Base-by-base conservation (phyloP, 352 stramenopile species). In the Globisporangium sylvaticum region DNA sequence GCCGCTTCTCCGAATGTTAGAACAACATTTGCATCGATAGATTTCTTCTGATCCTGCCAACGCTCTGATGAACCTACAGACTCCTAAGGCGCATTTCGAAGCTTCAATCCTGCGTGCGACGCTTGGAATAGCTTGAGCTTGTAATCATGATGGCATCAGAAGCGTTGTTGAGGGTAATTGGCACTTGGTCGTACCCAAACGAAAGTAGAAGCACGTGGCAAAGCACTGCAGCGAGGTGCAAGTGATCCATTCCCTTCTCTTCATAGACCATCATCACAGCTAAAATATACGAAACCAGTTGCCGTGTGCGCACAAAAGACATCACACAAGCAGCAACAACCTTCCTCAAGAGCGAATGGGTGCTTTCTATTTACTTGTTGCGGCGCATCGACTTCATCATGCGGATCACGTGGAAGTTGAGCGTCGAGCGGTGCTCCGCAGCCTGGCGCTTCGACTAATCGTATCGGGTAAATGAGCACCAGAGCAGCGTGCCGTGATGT, bases 401-500 rank as follows among this genome's bases (percentile, higher is more conserved):
- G 73, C 87, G 88, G 48, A 94, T 91, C 24, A 96, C 88, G 74
- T 94, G 83, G 70, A 93, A 94, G 76, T 94, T 94, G 50, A 96
- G 81, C 64, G 88, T 92, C 55, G 88, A 92, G 46, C 87, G 87
- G 72, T 94, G 86, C 66, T 83, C 86, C 0, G 82, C 80, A 12
- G 78, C 79, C 62, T 83, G 79, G 58, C 81, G 79, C 71, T 84
- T 75, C 39, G 79, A 75, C 80, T 90, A 25, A 29, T 22, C 3
- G 15, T 5, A 14, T 44, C 31, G 69, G 31, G 65, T 24, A 7
- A 4, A 46, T 12, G 18, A 50, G 18, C 15, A 50, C 18, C 6
- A 22, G 42, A 48, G 15, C 4, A 48, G 5, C 42, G 20, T 48
- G 42, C 6, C 5, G 55, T 60, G 54, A 59, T 29, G 2, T 18